Evolutionary conservation across 2,329 filamentous ascomycete genomes (phyloP), one percentile per base, ranked within the genome.

Genomic region (Exophiala sp.): DNA sequence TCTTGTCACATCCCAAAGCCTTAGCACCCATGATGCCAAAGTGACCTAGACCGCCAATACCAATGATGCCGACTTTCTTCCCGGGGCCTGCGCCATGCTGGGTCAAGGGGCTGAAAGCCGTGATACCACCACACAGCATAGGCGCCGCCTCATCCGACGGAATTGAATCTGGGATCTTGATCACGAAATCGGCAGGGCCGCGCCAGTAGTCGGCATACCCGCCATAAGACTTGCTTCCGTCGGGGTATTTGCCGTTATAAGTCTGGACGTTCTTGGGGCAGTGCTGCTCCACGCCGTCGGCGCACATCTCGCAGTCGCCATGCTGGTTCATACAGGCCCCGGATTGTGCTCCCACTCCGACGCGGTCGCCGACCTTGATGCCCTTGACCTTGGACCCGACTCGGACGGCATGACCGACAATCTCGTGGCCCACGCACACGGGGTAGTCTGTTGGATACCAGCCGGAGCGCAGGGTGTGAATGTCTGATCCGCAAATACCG

Each of bases 81-180:
- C 85, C 86, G 0, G 83, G 82, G 0, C 86, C 86, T 27, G 80
- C 76, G 1, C 79, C 80, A 34, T 85, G 81, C 24, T 83, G 77
- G 41, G 77, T 76, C 13, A 93, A 68, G 0, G 87, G 86, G 4
- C 78, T 77, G 64, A 80, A 93, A 0, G 84, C 78, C 0, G 87
- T 93, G 47, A 91, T 75, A 1, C 88, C 87, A 1, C 82, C 87
- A 63, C 87, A 91, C 22, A 91, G 74, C 72, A 93, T 81, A 1
- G 86, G 86, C 1, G 85, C 78, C 1, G 77, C 79, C 50, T 75
- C 70, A 8, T 71, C 73, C 23, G 69, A 73, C 1, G 66, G 60
- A 22, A 82, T 55, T 0, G 53, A 63, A 11, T 75, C 71, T 0
- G 79, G 79, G 52, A 82, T 80, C 63, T 52, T 52, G 32, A 61